phyloP scores from a whole-genome alignment of 306 rosid species.

The Chamaecrista fasciculata region DNA sequence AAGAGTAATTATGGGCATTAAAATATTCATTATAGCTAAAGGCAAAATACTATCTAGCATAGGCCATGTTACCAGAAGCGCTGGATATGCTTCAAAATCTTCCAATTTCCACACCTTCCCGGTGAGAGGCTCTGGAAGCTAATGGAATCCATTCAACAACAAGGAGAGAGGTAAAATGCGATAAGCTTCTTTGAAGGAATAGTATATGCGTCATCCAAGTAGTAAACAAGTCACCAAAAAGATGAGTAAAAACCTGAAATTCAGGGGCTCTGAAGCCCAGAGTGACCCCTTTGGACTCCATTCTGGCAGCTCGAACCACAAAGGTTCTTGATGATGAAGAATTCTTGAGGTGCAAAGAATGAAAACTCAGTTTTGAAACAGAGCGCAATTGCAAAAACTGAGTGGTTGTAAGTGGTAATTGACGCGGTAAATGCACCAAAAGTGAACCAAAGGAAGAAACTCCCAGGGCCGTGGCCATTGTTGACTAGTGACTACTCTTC shows the following conservation, averaged over 20 bases:
- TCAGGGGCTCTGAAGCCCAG: constrained; percentile 82
- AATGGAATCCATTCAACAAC: constrained; percentile 28
- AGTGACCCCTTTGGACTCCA: constrained; percentile 56
- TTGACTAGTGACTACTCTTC: constrained; percentile 5
- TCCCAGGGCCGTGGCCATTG: constrained; percentile 37
- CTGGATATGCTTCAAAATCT: constrained; percentile 90
- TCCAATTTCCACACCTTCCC: constrained; percentile 79
- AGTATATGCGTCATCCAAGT: not conserved
- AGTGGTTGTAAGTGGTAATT: constrained; percentile 22
- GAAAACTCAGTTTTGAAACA: constrained; percentile 43
- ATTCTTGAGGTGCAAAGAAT: constrained; percentile 33
- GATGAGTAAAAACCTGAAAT: constrained; percentile 54
- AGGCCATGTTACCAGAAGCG: constrained; percentile 62
- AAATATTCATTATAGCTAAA: not conserved
- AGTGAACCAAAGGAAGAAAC: constrained; percentile 28
- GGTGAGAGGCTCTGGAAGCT: constrained; percentile 92
- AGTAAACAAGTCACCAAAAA: not conserved
- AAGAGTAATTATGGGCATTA: not conserved
- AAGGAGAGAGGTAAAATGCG: not conserved
- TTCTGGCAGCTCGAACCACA: constrained; percentile 59
- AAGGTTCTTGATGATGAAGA: constrained; percentile 34
- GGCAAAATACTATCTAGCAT: not conserved
- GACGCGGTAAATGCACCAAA: constrained; percentile 29
- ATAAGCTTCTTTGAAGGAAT: not conserved
- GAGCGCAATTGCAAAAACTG: constrained; percentile 27